Base-by-base conservation (phyloP, 1,139 yeast species). In the Diutina catenulata region DNA sequence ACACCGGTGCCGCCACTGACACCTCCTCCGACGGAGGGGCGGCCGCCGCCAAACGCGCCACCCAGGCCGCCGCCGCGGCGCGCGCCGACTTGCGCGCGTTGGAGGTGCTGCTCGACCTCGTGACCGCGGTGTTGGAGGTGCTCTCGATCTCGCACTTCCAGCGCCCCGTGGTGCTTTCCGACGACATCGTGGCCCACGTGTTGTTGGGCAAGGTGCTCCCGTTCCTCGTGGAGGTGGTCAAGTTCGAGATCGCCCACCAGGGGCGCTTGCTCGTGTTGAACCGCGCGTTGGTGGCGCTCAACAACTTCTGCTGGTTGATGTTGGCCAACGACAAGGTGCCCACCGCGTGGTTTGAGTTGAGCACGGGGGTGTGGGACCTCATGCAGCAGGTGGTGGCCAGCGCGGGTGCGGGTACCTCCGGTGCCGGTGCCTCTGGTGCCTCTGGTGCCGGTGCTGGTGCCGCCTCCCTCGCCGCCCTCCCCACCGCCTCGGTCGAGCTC, bases 261-360 rank as follows among this genome's bases (percentile, higher is more conserved):
- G 49, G 52, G 13, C 41, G 47, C 3, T 48, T 65, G 6, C 60
- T 59, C 33, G 64, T 76, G 41, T 54, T 69, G 23, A 64, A 73
- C 20, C 74, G 81, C 47, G 66, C 78, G 2, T 59, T 83, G 39
- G 67, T 74, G 14, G 76, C 83, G 13, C 64, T 86, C 51, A 86
- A 84, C 55, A 88, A 88, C 48, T 54, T 78, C 40, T 53, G 72
- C 26, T 76, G 86, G 80, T 60, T 76, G 35, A 52, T 69, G 45
- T 50, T 64, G 28, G 51, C 64, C 29, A 45, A 54, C 43, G 53
- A 56, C 35, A 31, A 51, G 4, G 46, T 65, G n/a, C 65, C 72
- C 1, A 55, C 57, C 2, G 52, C 45, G 32, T 67, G 74, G 68
- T 59, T 45, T 42, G 55, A 48, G 21, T 47, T 45, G 28, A 52